Evolutionary conservation across 176 grass and related monocot genomes (phyloP), one percentile per base, ranked within the genome.

Genomic region (Aechmea fasciata): DNA sequence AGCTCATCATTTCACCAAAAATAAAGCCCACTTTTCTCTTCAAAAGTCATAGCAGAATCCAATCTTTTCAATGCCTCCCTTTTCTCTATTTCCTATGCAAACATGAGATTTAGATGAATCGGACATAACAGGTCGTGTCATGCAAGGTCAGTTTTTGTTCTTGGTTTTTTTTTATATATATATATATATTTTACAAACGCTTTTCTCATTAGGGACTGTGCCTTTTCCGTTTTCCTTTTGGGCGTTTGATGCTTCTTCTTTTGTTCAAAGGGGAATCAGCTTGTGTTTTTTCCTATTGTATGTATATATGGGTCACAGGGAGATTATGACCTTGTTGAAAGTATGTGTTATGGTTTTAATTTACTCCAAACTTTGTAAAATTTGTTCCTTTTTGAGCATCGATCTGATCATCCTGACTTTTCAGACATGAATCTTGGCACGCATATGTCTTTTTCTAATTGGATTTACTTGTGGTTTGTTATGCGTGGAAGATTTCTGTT

Each of bases 101-200:
- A 50, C 26, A 70, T 41, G 48, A 48, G 67, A 75, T 65, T 71
- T 48, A 65, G n/a, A 81, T 51, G 51, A 65, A 77, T 81, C 74
- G 64, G 63, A 23, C 64, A 64, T 55, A 73, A 54, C 73, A 66
- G 48, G 53, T 70, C 71, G 48, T 67, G 71, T 76, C 77, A 23
- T 69, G 22, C 18, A 64, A 82, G 86, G 86, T 85, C 54, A 79
- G 81, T 64, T 78, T 71, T 63, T 65, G 53, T 69, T 65, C 75
- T 20, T 19, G 57, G 63, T 70, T 26, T 70, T 71, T 14, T 65
- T 64, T 70, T 71, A 11, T 65, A 57, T 70, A 68, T 14, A n/a
- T n/a, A n/a, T n/a, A n/a, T n/a, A n/a, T 65, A 57, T 41, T 41
- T 41, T 41, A 41, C 33, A 41, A 41, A 41, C 33, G 33, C 33